Base-by-base conservation (phyloP, 2,329 filamentous ascomycete species). In the Orbilia quercus region DNA sequence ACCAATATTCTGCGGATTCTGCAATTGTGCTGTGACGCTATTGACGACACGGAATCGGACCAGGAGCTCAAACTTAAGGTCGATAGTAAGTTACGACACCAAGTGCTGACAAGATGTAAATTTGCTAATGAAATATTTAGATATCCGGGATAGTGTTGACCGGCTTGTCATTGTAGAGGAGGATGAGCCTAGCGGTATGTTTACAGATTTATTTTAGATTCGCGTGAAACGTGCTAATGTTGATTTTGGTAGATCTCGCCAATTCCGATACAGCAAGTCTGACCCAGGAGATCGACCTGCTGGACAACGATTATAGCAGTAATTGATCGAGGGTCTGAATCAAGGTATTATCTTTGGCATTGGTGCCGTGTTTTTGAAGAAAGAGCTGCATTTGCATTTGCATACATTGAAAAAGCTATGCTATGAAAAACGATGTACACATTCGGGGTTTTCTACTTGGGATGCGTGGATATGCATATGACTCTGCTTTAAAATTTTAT, bases 261-360 rank as follows among this genome's bases (percentile, higher is more conserved):
- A 74, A 74, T 40, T 74, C 70, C 14, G 70, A 74, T 48, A 74
- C 62, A n/a, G 70, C 57, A 34, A 74, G 62, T 51, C 53, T 69
- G 5, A 74, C 70, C 7, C 70, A 74, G 44, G 62, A 74, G 57
- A 74, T 74, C 3, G 69, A 73, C 48, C 34, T 73, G 22, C 59
- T 74, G n/a, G 70, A 74, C 44, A 55, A 74, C 28, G 70, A 74
- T 48, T 74, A 74, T 28, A 74, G 63, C 36, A 74, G 70, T 42
- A 69, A 67, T 16, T 74, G 44, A 74, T 36, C 18, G 23, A 23
- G 25, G 16, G 23, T 4, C 18, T 51, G 28, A 22, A 65, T 20
- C n/a, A n/a, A n/a, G n/a, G n/a, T n/a, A n/a, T 0, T 14, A 48
- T 57, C 40, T 18, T 38, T 12, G 12, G 36, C n/a, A 40, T 3